A percentile compares a stretch with the other conserved stretches of the same genome.
These are phyloP conservation scores for Elongisporangium anandrum DNA, from an alignment of 352 stramenopile species.

Conservation along the genomic window DNA sequence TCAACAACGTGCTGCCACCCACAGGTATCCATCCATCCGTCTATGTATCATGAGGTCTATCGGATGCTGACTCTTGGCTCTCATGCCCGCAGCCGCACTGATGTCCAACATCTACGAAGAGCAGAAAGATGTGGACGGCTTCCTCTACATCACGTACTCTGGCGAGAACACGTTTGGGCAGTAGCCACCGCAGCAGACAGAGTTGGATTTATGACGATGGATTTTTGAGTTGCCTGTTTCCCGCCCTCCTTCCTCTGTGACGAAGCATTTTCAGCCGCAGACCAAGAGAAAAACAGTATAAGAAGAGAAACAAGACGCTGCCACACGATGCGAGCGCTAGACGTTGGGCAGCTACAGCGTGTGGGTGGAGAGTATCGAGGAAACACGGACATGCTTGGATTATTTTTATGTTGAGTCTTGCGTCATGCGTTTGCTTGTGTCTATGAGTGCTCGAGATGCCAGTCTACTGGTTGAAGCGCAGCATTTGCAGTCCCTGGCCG, in stretches of 20 bases:
- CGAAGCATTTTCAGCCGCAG: not conserved
- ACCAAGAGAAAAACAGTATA: constrained; percentile 5
- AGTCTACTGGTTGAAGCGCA: constrained; percentile 28
- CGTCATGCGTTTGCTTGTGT: not conserved
- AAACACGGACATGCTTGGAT: not conserved
- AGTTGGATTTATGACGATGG: constrained; percentile 11
- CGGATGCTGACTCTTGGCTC: not conserved
- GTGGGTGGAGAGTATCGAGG: not conserved
- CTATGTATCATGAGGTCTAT: constrained; percentile 4
- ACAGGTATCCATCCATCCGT: constrained; percentile 64
- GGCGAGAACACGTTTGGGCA: constrained; percentile 99
- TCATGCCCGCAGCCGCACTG: constrained; percentile 74
- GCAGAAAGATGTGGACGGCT: constrained; percentile 98
- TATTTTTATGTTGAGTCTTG: not conserved
- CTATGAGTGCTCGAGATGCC: not conserved
- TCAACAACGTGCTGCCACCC: constrained; percentile 97
- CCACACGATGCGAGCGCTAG: not conserved
- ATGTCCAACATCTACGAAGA: constrained; percentile 99
- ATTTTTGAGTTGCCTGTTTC: constrained; percentile 24
- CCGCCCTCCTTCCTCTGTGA: not conserved
- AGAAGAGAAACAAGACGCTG: constrained; percentile 2
- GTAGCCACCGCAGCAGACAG: constrained; percentile 21
- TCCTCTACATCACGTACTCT: constrained; percentile 99
- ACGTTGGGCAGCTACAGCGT: not conserved
- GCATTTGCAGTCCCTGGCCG: constrained; percentile 71